A percentile compares a stretch with the other conserved stretches of the same genome.
Evolutionary conservation across 73 alveolate genomes (phyloP).

Genomic region (Paramecium tetraurelia): DNA sequence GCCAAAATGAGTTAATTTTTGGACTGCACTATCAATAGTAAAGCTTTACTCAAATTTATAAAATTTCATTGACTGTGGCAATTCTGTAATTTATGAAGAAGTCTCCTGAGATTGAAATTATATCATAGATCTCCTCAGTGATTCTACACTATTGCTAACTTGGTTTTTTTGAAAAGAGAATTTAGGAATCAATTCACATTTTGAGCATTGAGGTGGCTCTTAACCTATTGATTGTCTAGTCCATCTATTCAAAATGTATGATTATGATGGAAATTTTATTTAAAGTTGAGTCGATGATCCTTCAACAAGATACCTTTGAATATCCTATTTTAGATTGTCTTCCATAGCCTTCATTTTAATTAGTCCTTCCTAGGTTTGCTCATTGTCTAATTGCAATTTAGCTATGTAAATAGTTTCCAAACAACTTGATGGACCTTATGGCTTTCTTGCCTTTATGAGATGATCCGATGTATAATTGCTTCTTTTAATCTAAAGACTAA

Average conservation of each 20-base stretch:
- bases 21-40: not conserved
- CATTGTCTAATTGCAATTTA: conserved; percentile 8
- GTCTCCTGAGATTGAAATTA: not conserved
- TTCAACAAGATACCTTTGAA: not conserved
- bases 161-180: not conserved
- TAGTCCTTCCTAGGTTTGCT: not conserved
- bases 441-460: not conserved
- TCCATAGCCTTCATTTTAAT: not conserved
- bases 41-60: conserved; percentile 11
- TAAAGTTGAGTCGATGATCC: not conserved
- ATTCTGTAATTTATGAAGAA: not conserved
- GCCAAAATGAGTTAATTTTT: not conserved
- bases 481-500: not conserved
- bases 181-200: not conserved
- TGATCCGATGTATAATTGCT: conserved; percentile 6
- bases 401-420: conserved; percentile 43
- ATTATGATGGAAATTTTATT: conserved; percentile 31
- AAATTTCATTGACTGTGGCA: not conserved
- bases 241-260: conserved; percentile 9
- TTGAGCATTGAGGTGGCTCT: not conserved
- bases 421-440: conserved; percentile 42
- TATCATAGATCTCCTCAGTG: not conserved
- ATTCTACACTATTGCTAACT: not conserved
- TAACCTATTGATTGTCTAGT: not conserved
- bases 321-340: not conserved